phyloP scores from a whole-genome alignment of 108 stramenopile genomes.

The Conticribra weissflogii region DNA sequence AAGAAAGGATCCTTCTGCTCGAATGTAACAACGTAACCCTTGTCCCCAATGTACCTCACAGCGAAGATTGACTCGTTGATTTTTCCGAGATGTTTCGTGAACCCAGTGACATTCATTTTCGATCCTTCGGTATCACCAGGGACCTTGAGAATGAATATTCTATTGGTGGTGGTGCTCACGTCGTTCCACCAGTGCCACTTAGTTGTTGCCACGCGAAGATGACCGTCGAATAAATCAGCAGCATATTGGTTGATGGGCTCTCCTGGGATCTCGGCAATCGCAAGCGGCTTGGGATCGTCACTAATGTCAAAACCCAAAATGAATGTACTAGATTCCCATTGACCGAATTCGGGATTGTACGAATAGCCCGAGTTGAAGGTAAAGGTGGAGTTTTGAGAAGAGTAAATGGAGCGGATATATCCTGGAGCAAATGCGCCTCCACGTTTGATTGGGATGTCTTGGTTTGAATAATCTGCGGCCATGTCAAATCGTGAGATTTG shows the following conservation, averaged over 20 bases:
- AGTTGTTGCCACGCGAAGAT: conserved; percentile 49
- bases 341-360: conserved; percentile 17
- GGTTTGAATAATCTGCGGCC: conserved; percentile 16
- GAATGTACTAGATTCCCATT: conserved; percentile 45
- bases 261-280: conserved; percentile 33
- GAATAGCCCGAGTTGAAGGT: conserved; percentile 22
- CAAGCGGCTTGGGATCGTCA: conserved; percentile 22
- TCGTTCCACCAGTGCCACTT: conserved; percentile 27
- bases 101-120: conserved; percentile 35
- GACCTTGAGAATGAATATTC: conserved; percentile 47
- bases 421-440: conserved; percentile 40
- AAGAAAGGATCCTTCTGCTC: conserved; percentile 44
- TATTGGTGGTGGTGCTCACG: conserved; percentile 33
- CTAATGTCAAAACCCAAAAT: conserved; percentile 44
- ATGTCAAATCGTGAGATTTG: conserved; percentile 38
- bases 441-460: conserved; percentile 27
- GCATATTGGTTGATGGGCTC: conserved; percentile 47
- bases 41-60: conserved; percentile 44
- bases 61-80: conserved; percentile 39
- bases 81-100: conserved; percentile 49
- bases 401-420: conserved; percentile 35
- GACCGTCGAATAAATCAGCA: conserved; percentile 43
- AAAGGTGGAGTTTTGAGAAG: conserved; percentile 37
- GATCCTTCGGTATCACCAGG: conserved; percentile 21
- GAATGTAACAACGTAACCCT: conserved; percentile 49